Evolutionary conservation across 2,329 filamentous ascomycete species (phyloP).

Genomic region (Coniosporium tulheliwenetii): DNA sequence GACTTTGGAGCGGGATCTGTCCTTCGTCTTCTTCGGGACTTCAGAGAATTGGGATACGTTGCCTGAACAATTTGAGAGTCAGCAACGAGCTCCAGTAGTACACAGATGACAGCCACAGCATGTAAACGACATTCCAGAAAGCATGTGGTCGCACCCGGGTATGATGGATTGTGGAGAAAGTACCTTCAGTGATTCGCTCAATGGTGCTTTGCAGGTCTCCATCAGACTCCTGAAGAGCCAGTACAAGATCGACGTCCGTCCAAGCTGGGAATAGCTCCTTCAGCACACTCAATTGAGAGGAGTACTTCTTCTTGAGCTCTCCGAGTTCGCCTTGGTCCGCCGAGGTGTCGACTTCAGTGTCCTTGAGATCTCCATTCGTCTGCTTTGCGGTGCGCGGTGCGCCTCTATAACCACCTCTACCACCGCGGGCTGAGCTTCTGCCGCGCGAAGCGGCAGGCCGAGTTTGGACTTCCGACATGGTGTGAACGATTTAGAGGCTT

Average conservation of each 20-base stretch:
- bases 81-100: conserved; percentile 1
- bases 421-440: conserved; percentile 79
- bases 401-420: conserved; percentile 50
- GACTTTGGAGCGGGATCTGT: conserved; percentile 54
- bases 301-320: conserved; percentile 82
- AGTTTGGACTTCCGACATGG: conserved; percentile 90
- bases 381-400: conserved; percentile 26
- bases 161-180: conserved; percentile 5
- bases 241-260: conserved; percentile 89
- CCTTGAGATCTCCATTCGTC: conserved; percentile 55
- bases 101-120: background rate
- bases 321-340: conserved; percentile 82
- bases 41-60: conserved; percentile 72
- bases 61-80: conserved; percentile 31
- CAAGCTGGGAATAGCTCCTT: conserved; percentile 91
- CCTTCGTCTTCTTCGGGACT: conserved; percentile 68
- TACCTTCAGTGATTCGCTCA: conserved; percentile 68
- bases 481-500: conserved; percentile 5
- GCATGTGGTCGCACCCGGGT: too few species aligned
- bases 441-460: conserved; percentile 71
- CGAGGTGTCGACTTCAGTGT: conserved; percentile 41
- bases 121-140: too few species aligned
- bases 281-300: conserved; percentile 61
- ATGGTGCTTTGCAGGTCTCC: conserved; percentile 59
- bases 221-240: conserved; percentile 77